Percentiles rank a stretch among this genome's conserved stretches.
These are phyloP conservation scores for Thymus mandschuricus DNA, from an alignment of 257 asterid species.

Conservation along the genomic window DNA sequence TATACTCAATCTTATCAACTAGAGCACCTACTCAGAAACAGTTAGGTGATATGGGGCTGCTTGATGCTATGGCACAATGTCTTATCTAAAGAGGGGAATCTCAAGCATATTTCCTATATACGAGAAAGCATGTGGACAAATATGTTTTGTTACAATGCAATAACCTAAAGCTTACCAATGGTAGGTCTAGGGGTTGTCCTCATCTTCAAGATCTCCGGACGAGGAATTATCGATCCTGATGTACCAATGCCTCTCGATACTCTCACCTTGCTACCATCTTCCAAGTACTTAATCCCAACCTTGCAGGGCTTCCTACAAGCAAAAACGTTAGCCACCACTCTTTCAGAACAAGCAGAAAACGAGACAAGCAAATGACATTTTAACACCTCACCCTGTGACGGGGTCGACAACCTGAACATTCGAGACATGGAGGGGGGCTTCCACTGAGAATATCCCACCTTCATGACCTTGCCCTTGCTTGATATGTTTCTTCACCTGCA, in stretches of 20 bases:
- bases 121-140: not conserved
- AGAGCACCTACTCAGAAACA: too few relatives aligned
- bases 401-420: slow-evolving; percentile 94
- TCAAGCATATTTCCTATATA: slow-evolving; percentile 2
- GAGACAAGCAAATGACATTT: not conserved
- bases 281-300: slow-evolving; percentile 78
- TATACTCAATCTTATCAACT: not conserved
- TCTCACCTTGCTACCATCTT: slow-evolving; percentile 86
- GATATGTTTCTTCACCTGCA: slow-evolving; percentile 94
- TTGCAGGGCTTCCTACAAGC: slow-evolving; percentile 74
- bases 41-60: too few relatives aligned
- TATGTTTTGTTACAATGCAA: not conserved
- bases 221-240: slow-evolving; percentile 85
- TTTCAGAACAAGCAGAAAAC: not conserved
- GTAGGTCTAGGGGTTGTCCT: slow-evolving; percentile 90
- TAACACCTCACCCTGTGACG: slow-evolving; percentile 65
- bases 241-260: slow-evolving; percentile 89
- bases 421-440: slow-evolving; percentile 95
- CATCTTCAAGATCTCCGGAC: slow-evolving; percentile 86
- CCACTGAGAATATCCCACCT: slow-evolving; percentile 95
- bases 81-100: slow-evolving; percentile 11
- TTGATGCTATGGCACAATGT: too few relatives aligned
- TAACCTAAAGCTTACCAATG: slow-evolving; percentile 53
- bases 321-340: slow-evolving; percentile 33
- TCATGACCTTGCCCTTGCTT: slow-evolving; percentile 98